A percentile compares a stretch with the other conserved stretches of the same genome.
Evolutionary conservation across 176 grass and related monocot species (phyloP).

Genomic region (Carex myosuroides): DNA sequence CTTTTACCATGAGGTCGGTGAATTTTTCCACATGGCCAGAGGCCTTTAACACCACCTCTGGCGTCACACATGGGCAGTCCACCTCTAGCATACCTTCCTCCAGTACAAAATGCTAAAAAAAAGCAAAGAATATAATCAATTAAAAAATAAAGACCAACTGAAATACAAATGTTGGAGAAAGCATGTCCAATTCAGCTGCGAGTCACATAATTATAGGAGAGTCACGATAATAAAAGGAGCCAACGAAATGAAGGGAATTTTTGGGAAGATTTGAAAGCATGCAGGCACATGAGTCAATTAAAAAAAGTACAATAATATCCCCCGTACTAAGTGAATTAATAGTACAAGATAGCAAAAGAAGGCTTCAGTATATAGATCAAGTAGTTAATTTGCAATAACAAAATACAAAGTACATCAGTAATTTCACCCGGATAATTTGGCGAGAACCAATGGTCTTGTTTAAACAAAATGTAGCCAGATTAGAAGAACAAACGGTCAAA

Average conservation of each 20-base stretch:
- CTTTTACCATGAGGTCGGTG: conserved; percentile 92
- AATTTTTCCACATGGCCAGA: conserved; percentile 93
- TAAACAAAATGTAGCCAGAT: neutral
- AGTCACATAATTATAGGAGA: neutral
- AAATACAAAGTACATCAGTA: neutral
- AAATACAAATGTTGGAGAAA: neutral
- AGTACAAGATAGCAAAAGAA: neutral
- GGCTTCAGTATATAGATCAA: neutral
- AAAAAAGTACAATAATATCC: neutral
- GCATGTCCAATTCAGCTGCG: neutral
- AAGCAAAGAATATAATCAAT: conserved; percentile 5
- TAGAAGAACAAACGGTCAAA: neutral
- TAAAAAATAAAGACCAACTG: neutral
- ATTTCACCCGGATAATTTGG: neutral
- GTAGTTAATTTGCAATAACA: neutral
- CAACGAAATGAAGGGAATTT: neutral
- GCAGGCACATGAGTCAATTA: neutral
- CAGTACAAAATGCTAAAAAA: conserved; percentile 74
- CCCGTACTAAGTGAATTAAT: neutral
- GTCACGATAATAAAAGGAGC: neutral
- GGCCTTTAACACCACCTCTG: conserved; percentile 77
- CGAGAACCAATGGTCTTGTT: neutral
- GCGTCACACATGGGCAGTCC: conserved; percentile 88
- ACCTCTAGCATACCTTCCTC: conserved; percentile 92
- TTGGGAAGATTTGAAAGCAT: neutral